Evolutionary conservation across 495 filamentous ascomycete genomes (phyloP).

Genomic region (Talaromyces nanjingensis): DNA sequence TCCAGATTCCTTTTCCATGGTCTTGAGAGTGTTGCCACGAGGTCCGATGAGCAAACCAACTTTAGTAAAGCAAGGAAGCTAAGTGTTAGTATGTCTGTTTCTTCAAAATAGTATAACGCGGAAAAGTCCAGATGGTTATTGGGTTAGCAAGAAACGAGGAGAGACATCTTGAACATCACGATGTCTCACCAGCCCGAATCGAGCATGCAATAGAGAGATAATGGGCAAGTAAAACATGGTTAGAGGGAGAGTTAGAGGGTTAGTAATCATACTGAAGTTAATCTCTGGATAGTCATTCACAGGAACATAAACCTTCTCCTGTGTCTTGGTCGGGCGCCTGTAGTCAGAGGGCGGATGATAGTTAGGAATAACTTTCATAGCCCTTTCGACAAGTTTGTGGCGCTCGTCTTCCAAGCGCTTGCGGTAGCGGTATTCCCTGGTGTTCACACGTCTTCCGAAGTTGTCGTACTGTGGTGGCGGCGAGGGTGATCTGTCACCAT

Average conservation of each 20-base stretch:
- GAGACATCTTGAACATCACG: slow-evolving; percentile 32
- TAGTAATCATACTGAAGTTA: slow-evolving; percentile 99
- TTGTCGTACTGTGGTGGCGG: slow-evolving; percentile 97
- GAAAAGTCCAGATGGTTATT: slow-evolving; percentile 23
- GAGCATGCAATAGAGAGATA: slow-evolving; percentile 41
- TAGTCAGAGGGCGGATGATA: slow-evolving; percentile 97
- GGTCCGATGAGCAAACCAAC: slow-evolving; percentile 99
- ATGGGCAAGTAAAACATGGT: slow-evolving; percentile 42
- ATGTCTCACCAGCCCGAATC: slow-evolving; percentile 38
- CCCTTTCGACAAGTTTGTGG: slow-evolving; percentile 95
- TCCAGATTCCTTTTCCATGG: slow-evolving; percentile 95
- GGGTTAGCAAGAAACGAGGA: slow-evolving; percentile 54
- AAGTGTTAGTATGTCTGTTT: slow-evolving; percentile 72
- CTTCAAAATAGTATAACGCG: slow-evolving; percentile 14
- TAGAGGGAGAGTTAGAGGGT: slow-evolving; percentile 77
- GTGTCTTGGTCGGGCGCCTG: slow-evolving; percentile 95
- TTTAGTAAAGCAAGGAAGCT: slow-evolving; percentile 80
- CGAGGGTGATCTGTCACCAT: slow-evolving; percentile 91
- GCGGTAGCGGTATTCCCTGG: slow-evolving; percentile 92
- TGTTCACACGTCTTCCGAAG: slow-evolving; percentile 97
- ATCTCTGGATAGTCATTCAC: slow-evolving; percentile 99
- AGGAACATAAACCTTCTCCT: slow-evolving; percentile 99
- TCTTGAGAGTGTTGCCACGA: slow-evolving; percentile 98
- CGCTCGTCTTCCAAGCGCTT: slow-evolving; percentile 97
- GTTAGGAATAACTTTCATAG: slow-evolving; percentile 97